A percentile compares a stretch with the other conserved stretches of the same genome.
Conservation (phyloP, 352 stramenopile genomes). For the Globisporangium echinulatum region DNA sequence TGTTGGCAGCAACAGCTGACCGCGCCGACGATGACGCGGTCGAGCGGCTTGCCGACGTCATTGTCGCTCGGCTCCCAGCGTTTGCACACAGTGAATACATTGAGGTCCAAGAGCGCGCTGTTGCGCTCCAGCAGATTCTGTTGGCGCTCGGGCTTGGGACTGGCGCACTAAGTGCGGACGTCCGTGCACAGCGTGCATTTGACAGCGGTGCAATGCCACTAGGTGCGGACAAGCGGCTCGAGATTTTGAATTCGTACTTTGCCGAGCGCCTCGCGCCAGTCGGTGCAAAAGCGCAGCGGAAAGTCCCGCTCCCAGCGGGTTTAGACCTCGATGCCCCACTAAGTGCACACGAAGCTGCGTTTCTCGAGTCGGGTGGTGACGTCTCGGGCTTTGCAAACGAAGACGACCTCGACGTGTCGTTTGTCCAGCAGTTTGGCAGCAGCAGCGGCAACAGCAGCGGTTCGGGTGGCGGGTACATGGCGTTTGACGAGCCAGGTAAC, state of each 20-base stretch:
- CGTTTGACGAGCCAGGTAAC: slow-evolving; percentile 15
- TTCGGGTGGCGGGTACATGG: slow-evolving; percentile 11
- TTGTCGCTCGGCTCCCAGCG: slow-evolving; percentile 76
- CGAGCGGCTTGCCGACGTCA: slow-evolving; percentile 74
- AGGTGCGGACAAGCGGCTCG: slow-evolving; percentile 33
- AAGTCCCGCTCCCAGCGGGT: slow-evolving; percentile 86
- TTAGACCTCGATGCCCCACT: slow-evolving; percentile 61
- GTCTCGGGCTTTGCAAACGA: slow-evolving; percentile 53
- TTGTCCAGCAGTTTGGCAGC: slow-evolving; percentile 47
- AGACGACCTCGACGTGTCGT: slow-evolving; percentile 78
- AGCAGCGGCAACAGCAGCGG: slow-evolving; percentile 4
- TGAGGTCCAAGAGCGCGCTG: slow-evolving; percentile 94
- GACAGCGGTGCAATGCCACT: slow-evolving; percentile 37
- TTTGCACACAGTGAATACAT: slow-evolving; percentile 91
- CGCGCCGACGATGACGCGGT: slow-evolving; percentile 74
- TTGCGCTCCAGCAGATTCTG: slow-evolving; percentile 75
- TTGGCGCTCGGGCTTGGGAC: slow-evolving; percentile 56
- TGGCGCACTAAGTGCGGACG: slow-evolving; percentile 44
- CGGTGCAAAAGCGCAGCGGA: slow-evolving; percentile 87
- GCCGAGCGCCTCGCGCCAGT: slow-evolving; percentile 83
- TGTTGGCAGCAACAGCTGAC: slow-evolving; percentile 71
- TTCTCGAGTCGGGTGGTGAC: slow-evolving; percentile 69
- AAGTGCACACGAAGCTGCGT: slow-evolving; percentile 52
- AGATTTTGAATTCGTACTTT: slow-evolving; percentile 74
- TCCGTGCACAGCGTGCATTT: slow-evolving; percentile 63